Evolutionary conservation across 2,329 filamentous ascomycete species (phyloP).

Genomic region (Simplicillium aogashimaense): DNA sequence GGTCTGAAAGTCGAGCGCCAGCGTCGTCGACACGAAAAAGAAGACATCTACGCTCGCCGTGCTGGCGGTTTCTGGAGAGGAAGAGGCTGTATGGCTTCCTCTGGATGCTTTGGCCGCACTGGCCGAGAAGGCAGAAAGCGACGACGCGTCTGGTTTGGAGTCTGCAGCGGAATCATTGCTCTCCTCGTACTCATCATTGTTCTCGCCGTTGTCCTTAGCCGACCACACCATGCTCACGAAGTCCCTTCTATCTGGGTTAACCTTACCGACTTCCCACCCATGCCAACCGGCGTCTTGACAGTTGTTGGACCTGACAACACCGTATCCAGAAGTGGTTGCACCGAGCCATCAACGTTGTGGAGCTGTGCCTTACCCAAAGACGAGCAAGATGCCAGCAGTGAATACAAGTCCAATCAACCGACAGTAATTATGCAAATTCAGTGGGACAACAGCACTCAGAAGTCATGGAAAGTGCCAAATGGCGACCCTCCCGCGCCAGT

Average conservation of each 20-base stretch:
- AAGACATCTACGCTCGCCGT: constrained; percentile 49
- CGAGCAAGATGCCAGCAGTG: constrained; percentile 52
- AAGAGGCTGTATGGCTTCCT: constrained; percentile 49
- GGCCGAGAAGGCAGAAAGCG: constrained; percentile 55
- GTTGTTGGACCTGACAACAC: constrained; percentile 64
- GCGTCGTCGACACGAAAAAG: constrained; percentile 51
- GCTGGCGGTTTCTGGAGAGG: constrained; percentile 56
- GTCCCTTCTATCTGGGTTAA: constrained; percentile 62
- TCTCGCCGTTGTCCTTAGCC: constrained; percentile 45
- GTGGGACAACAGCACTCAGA: constrained; percentile 50
- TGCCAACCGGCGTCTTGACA: constrained; percentile 75
- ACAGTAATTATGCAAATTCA: constrained; percentile 74
- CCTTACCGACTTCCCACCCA: constrained; percentile 74
- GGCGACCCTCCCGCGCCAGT: constrained; percentile 19
- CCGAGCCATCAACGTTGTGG: constrained; percentile 67
- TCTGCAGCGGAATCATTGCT: constrained; percentile 39
- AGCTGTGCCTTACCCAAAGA: constrained; percentile 79
- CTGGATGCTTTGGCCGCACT: constrained; percentile 54
- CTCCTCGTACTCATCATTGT: constrained; percentile 48
- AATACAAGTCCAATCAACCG: constrained; percentile 59
- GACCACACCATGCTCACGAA: constrained; percentile 12
- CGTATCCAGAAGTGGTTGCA: constrained; percentile 56
- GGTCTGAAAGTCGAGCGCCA: constrained; percentile 38
- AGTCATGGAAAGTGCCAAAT: constrained; percentile 39
- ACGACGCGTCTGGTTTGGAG: constrained; percentile 47